phyloP scores from a whole-genome alignment of 1,139 yeast genomes.

The Pichia sp. region DNA sequence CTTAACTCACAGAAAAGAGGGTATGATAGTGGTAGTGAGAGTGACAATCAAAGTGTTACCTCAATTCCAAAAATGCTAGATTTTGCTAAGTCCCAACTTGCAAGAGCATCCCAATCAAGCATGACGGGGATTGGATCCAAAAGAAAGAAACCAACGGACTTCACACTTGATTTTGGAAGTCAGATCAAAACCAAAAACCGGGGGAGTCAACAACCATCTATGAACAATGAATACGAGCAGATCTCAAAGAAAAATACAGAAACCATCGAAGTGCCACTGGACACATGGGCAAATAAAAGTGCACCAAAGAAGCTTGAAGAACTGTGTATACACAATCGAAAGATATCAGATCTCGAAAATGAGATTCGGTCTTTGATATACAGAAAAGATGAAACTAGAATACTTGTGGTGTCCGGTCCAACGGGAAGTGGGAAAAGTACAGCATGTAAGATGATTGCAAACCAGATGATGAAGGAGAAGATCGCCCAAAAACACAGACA shows the following conservation, averaged over 20 bases:
- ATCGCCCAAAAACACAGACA: background rate
- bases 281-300: slow-evolving; percentile 58
- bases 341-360: slow-evolving; percentile 28
- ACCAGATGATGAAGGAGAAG: slow-evolving; percentile 32
- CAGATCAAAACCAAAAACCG: no score
- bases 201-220: no score
- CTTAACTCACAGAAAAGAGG: slow-evolving; percentile 3
- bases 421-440: slow-evolving; percentile 84
- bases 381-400: slow-evolving; percentile 28
- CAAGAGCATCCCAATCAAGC: no score
- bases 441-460: slow-evolving; percentile 45
- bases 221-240: no score
- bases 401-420: slow-evolving; percentile 75
- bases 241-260: no score
- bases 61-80: no score
- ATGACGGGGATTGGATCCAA: no score
- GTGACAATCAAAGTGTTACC: no score
- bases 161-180: no score
- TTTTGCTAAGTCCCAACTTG: no score
- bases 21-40: background rate
- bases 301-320: slow-evolving; percentile 41
- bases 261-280: no score
- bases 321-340: slow-evolving; percentile 39
- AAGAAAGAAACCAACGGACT: no score
- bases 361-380: slow-evolving; percentile 28